Percentiles rank a stretch among this genome's conserved stretches.
These are phyloP conservation scores for Luzula sylvatica DNA, from an alignment of 176 grass and related monocot species.

Conservation along the genomic window DNA sequence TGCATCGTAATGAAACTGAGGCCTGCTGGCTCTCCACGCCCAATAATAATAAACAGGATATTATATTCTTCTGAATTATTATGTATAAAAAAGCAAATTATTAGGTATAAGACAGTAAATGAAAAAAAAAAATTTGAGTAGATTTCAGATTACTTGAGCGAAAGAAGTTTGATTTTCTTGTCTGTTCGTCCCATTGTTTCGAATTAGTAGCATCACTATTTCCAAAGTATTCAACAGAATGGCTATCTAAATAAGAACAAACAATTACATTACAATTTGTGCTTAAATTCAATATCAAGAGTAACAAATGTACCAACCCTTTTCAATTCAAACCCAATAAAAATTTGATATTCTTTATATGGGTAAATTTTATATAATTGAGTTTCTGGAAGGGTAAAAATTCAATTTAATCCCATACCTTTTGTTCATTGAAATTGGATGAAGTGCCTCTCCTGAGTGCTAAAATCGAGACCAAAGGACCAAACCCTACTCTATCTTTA, in stretches of 20 bases:
- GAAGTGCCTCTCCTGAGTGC: constrained; percentile 95
- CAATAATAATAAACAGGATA: constrained; percentile 84
- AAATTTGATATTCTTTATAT: too few relatives aligned
- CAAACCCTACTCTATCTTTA: constrained; percentile 93
- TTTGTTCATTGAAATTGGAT: constrained; percentile 98
- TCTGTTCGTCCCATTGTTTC: constrained; percentile 54
- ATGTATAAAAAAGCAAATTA: neutral
- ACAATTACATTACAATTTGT: neutral
- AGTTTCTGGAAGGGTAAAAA: too few relatives aligned
- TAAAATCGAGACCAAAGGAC: constrained; percentile 88
- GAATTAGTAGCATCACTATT: constrained; percentile 88
- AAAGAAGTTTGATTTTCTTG: constrained; percentile 84
- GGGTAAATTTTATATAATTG: too few relatives aligned
- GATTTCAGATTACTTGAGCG: constrained; percentile 47
- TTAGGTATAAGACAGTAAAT: neutral
- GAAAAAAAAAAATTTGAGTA: constrained; percentile 19
- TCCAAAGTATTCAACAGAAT: constrained; percentile 85
- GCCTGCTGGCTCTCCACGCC: constrained; percentile 93
- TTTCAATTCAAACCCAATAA: neutral
- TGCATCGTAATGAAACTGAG: constrained; percentile 74
- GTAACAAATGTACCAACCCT: neutral
- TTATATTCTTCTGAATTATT: constrained; percentile 71
- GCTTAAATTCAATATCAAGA: neutral
- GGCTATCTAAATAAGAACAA: constrained; percentile 70
- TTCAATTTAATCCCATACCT: constrained; percentile 33